These are phyloP conservation scores for Cutaneotrichosporon sp. DNA, from an alignment of 1,284 basidiomycete genomes.

Conservation along the genomic window DNA sequence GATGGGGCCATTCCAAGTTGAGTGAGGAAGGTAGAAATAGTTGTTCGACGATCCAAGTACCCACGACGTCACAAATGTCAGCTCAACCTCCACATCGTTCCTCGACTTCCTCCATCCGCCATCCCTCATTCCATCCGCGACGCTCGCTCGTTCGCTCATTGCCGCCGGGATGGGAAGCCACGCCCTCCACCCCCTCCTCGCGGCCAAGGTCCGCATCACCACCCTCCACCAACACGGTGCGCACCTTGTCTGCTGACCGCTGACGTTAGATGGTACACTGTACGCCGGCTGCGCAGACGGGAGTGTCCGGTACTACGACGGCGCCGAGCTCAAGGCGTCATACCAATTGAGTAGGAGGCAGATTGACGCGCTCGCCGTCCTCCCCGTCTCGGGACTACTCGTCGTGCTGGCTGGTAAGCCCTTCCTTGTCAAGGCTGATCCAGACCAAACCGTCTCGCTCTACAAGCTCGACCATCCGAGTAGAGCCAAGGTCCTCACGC, in stretches of 20 bases:
- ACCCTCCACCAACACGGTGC: constrained; percentile 45
- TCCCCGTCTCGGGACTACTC: constrained; percentile 78
- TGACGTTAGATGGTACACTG: constrained; percentile 65
- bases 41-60: background rate
- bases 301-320: constrained; percentile 57
- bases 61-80: constrained; percentile 4
- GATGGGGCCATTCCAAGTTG: background rate
- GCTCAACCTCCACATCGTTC: background rate
- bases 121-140: background rate
- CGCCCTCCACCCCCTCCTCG: constrained; percentile 37
- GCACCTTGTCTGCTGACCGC: background rate
- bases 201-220: constrained; percentile 38
- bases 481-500: constrained; percentile 66
- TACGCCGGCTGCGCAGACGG: constrained; percentile 74
- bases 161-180: constrained; percentile 30
- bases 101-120: background rate
- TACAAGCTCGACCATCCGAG: constrained; percentile 62
- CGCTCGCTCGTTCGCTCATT: background rate
- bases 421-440: constrained; percentile 13
- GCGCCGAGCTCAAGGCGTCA: constrained; percentile 43
- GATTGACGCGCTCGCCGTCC: constrained; percentile 81
- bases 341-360: constrained; percentile 68
- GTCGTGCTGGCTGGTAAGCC: constrained; percentile 72
- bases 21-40: background rate
- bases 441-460: constrained; percentile 51